Percentiles rank a stretch among this genome's conserved stretches.
phyloP scores from a whole-genome alignment of 2,329 filamentous ascomycete genomes.

The Colletotrichum shisoi region DNA sequence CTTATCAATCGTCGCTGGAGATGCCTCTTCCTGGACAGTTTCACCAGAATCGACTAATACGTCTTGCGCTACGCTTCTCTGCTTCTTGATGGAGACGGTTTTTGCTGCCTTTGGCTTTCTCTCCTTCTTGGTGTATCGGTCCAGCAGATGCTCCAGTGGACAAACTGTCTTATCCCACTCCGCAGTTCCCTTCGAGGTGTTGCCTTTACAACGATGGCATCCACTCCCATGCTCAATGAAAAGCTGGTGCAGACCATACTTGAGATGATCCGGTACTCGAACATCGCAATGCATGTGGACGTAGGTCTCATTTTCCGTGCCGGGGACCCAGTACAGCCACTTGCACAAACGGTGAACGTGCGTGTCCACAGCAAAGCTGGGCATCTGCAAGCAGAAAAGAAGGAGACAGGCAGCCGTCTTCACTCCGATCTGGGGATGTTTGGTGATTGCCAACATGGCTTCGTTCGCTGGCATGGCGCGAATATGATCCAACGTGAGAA shows the following conservation, averaged over 20 bases:
- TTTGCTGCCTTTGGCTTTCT: slow-evolving; percentile 43
- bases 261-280: slow-evolving; percentile 60
- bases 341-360: slow-evolving; percentile 62
- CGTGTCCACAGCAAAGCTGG: slow-evolving; percentile 66
- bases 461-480: slow-evolving; percentile 55
- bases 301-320: slow-evolving; percentile 54
- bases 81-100: slow-evolving; percentile 35
- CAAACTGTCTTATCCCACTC: slow-evolving; percentile 66
- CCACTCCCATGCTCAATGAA: slow-evolving; percentile 62
- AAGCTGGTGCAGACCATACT: slow-evolving; percentile 64
- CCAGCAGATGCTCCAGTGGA: slow-evolving; percentile 54
- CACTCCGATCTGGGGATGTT: slow-evolving; percentile 62
- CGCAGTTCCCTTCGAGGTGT: slow-evolving; percentile 65
- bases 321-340: slow-evolving; percentile 65
- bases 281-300: slow-evolving; percentile 63
- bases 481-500: slow-evolving; percentile 66
- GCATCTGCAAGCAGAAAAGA: slow-evolving; percentile 62
- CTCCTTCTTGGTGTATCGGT: slow-evolving; percentile 40
- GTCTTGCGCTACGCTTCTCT: slow-evolving; percentile 20
- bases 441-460: slow-evolving; percentile 60
- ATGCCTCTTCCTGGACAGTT: background rate
- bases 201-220: slow-evolving; percentile 57
- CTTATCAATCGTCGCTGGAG: background rate
- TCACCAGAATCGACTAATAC: background rate
- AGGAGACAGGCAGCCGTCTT: slow-evolving; percentile 66